Conservation (phyloP, 2,329 filamentous ascomycete species). For the Sporothrix variecibatus region DNA sequence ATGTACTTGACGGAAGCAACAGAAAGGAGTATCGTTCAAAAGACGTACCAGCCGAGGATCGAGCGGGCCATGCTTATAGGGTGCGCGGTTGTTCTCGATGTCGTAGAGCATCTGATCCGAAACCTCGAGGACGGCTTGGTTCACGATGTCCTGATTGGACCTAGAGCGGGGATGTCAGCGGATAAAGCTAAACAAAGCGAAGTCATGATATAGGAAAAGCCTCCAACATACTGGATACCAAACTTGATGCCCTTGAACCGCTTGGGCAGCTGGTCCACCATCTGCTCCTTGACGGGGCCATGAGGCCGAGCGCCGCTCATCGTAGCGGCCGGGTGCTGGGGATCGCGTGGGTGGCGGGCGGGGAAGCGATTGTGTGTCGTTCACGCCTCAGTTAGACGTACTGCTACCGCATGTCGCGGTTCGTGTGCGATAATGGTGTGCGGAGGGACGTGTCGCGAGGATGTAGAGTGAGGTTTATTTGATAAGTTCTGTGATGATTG, state of each 20-base stretch:
- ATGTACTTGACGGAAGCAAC: conserved; percentile 15
- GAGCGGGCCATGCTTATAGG: conserved; percentile 80
- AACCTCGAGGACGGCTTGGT: conserved; percentile 91
- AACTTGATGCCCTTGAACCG: conserved; percentile 93
- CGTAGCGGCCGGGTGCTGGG: conserved; percentile 3
- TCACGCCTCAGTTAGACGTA: not conserved
- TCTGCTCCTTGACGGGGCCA: conserved; percentile 66
- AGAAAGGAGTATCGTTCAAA: conserved; percentile 35
- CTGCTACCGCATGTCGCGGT: conserved; percentile 27
- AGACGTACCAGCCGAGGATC: conserved; percentile 70
- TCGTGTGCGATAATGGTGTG: not conserved
- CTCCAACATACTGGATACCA: conserved; percentile 71
- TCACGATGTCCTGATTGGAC: conserved; percentile 91
- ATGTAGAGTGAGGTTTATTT: not conserved
- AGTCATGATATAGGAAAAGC: not conserved
- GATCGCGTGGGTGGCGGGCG: not conserved
- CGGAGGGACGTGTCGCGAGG: not conserved
- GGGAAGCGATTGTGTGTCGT: not conserved
- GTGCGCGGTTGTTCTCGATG: conserved; percentile 73
- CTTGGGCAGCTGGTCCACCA: conserved; percentile 85
- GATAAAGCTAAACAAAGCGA: not conserved
- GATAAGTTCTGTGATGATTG: conserved; percentile 14
- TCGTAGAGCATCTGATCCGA: conserved; percentile 95
- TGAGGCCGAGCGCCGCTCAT: conserved; percentile 29
- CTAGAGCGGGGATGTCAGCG: conserved; percentile 44